Evolutionary conservation across 768 basidiomycete genomes (phyloP), one percentile per base, ranked within the genome.

Genomic region (Tulasnella sp.): DNA sequence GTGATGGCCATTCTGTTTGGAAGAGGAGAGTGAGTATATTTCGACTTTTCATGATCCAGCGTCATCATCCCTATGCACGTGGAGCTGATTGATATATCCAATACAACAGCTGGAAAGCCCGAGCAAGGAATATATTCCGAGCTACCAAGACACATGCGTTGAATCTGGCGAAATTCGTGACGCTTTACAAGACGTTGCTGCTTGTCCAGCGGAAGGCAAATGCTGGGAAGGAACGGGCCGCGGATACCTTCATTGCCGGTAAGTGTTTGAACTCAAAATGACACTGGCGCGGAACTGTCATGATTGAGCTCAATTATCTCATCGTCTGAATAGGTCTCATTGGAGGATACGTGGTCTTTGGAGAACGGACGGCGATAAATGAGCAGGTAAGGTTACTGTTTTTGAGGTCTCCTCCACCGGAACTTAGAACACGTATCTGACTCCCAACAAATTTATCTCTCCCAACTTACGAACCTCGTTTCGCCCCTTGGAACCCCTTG

Each of bases 1-100:
- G 85, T 98, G 51, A 97, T 97, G 94, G 87, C 92, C 23, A 80
- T 96, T 62, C 76, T 98, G 43, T 98, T 97, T 68, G 91, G 92
- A 30, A 80, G 85, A 50, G 92, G 92, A 75, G 81, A 88, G 91
- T 96, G 66, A 71, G 90, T 81, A n/a, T 3, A 15, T 15, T 38
- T 38, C 7, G 34, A 7, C 15, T 52, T 11, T 26, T 30, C 29
- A 41, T 32, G 26, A 7, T 24, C 43, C 41, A 13, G 27, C 8
- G 27, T 15, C 15, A n/a, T 10, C 43, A 42, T 44, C 29, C 29
- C 15, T 19, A n/a, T 26, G 21, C 32, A 19, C 29, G 19, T n/a
- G 34, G 15, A 23, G 30, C 48, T 17, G 15, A 27, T 10, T 45
- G 17, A 21, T 38, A 42, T 41, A 15, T 63, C 53, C 23, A 4